These are phyloP conservation scores for Lobosporangium transversale DNA, from an alignment of 192 early-diverging fungal genomes.

Conservation along the genomic window DNA sequence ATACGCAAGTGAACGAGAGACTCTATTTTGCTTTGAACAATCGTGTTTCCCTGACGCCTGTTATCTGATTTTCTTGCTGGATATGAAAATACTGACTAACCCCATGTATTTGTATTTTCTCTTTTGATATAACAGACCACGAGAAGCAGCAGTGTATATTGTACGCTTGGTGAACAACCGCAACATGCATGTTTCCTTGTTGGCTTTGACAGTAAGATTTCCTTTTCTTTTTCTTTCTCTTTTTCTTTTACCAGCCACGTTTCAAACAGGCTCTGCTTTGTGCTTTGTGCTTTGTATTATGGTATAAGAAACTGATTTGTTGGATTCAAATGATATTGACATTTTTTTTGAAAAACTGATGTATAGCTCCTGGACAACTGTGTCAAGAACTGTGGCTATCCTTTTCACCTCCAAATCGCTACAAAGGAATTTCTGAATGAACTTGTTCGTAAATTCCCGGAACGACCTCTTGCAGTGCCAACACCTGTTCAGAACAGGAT, in stretches of 20 bases:
- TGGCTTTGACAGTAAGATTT: conserved; percentile 68
- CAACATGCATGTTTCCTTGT: conserved; percentile 66
- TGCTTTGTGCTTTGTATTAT: no score
- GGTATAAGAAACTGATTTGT: no score
- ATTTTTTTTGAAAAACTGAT: no score
- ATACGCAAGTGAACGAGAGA: conserved; percentile 66
- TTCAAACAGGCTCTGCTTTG: no score
- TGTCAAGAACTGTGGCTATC: conserved; percentile 99
- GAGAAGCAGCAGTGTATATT: conserved; percentile 80
- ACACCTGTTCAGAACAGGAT: conserved; percentile 86
- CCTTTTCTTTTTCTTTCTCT: background rate
- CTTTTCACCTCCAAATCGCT: conserved; percentile 96
- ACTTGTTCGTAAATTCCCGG: conserved; percentile 93
- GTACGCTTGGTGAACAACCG: conserved; percentile 73
- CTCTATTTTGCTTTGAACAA: no score
- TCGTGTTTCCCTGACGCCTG: no score
- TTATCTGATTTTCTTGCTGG: background rate
- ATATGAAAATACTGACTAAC: no score
- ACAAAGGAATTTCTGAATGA: conserved; percentile 98
- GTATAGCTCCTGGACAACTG: conserved; percentile 95
- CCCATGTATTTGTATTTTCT: no score
- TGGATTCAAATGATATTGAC: no score
- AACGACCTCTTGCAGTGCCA: conserved; percentile 76
- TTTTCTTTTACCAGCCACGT: background rate
- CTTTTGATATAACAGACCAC: conserved; percentile 59